These are phyloP conservation scores for Trematosphaeria pertusa DNA, from an alignment of 2,329 filamentous ascomycete species.

Conservation along the genomic window DNA sequence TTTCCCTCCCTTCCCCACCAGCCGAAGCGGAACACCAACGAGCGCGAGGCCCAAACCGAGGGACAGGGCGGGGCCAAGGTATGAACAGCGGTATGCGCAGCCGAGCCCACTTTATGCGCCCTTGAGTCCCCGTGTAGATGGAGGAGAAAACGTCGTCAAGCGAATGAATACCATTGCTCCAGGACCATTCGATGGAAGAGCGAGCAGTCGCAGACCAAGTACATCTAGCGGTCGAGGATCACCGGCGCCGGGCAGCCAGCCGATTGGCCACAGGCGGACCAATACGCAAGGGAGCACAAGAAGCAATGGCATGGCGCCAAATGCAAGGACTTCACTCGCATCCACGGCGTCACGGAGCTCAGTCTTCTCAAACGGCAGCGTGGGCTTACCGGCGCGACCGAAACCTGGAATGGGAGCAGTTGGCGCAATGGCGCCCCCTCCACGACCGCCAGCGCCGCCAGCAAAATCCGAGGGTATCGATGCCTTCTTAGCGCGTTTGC, in stretches of 20 bases:
- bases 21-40: slow-evolving; percentile 32
- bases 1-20: slow-evolving; percentile 62
- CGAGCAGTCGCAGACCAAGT: slow-evolving; percentile 38
- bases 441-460: slow-evolving; percentile 29
- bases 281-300: slow-evolving; percentile 42
- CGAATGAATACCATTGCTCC: slow-evolving; percentile 71
- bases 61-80: slow-evolving; percentile 32
- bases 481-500: slow-evolving; percentile 44
- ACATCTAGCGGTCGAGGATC: slow-evolving; percentile 43
- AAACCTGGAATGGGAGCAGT: slow-evolving; percentile 23
- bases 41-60: slow-evolving; percentile 28
- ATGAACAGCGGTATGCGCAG: slow-evolving; percentile 39
- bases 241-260: slow-evolving; percentile 27
- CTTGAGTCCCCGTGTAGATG: slow-evolving; percentile 55
- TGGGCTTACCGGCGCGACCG: slow-evolving; percentile 31
- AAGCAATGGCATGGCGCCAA: slow-evolving; percentile 35
- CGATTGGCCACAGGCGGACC: slow-evolving; percentile 44
- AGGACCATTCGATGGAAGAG: slow-evolving; percentile 66
- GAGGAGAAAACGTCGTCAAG: slow-evolving; percentile 59
- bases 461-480: slow-evolving; percentile 45
- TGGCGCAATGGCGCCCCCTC: slow-evolving; percentile 13
- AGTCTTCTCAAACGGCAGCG: slow-evolving; percentile 36
- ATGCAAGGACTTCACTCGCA: slow-evolving; percentile 34
- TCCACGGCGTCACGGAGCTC: slow-evolving; percentile 43
- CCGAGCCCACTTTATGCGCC: slow-evolving; percentile 53